A percentile compares a stretch with the other conserved stretches of the same genome.
Evolutionary conservation across 306 rosid species (phyloP).

Genomic region (Notholithocarpus densiflorus): DNA sequence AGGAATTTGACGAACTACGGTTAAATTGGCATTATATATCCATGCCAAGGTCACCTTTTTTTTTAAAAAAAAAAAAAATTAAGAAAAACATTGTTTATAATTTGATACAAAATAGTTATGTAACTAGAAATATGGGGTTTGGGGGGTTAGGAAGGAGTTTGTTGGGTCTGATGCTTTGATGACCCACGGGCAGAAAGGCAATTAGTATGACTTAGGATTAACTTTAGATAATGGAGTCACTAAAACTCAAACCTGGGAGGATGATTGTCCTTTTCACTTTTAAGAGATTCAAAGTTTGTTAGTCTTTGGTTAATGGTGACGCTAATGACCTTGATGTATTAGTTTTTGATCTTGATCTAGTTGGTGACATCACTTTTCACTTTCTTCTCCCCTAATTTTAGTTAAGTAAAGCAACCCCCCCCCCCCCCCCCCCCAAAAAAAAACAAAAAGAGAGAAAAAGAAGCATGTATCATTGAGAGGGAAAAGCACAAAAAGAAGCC

Average conservation of each 20-base stretch:
- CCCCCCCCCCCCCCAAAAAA: too few species aligned
- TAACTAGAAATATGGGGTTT: neutral
- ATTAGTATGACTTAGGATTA: constrained; percentile 20
- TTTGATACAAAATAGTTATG: too few species aligned
- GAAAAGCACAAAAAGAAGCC: too few species aligned
- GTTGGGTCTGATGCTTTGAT: constrained; percentile 5
- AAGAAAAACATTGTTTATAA: too few species aligned
- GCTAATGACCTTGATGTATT: constrained; percentile 6
- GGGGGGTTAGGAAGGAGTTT: neutral
- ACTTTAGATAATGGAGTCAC: constrained; percentile 15
- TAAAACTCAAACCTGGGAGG: constrained; percentile 7
- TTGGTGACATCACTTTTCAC: too few species aligned
- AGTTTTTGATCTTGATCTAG: too few species aligned
- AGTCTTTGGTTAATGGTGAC: constrained; percentile 6
- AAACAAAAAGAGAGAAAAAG: neutral
- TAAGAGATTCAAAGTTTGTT: constrained; percentile 17
- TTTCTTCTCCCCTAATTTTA: too few species aligned
- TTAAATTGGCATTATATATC: too few species aligned
- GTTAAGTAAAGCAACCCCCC: too few species aligned
- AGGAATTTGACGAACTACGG: too few species aligned
- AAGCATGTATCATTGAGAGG: neutral
- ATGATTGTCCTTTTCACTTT: constrained; percentile 17
- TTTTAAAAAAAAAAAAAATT: too few species aligned
- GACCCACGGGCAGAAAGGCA: neutral
- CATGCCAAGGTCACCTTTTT: too few species aligned